Evolutionary conservation across 148 eudicot genomes (phyloP).

Genomic region (Rhododendron ferrugineum): DNA sequence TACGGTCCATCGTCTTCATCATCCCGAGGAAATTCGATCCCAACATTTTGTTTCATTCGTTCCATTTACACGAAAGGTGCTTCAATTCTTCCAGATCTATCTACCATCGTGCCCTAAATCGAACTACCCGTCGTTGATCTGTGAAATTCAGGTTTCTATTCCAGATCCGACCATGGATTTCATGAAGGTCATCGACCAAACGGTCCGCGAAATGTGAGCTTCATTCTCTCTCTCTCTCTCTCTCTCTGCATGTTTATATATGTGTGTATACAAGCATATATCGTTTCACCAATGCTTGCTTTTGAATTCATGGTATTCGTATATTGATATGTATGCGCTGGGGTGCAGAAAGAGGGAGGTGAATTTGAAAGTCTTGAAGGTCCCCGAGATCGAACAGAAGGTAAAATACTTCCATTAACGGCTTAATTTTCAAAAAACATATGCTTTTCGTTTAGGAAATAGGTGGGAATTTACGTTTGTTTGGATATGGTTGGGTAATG

Average conservation of each 20-base stretch:
- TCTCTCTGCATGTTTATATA: too few species aligned
- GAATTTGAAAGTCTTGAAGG: conserved; percentile 97
- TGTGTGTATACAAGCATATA: too few species aligned
- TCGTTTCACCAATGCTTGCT: not conserved
- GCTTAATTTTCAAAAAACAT: not conserved
- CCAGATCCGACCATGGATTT: conserved; percentile 70
- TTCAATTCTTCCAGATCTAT: conserved; percentile 13
- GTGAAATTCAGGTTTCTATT: not conserved
- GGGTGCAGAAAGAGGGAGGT: conserved; percentile 85
- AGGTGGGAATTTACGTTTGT: not conserved
- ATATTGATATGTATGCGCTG: not conserved
- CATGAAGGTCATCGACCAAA: conserved; percentile 96
- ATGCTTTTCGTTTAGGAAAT: not conserved
- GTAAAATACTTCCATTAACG: conserved; percentile 21
- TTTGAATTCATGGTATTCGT: not conserved
- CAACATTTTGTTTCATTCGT: not conserved
- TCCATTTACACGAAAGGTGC: not conserved
- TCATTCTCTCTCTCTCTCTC: not conserved
- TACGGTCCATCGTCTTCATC: not conserved
- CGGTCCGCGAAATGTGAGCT: conserved; percentile 85
- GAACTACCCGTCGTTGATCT: conserved; percentile 9
- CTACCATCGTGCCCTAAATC: not conserved
- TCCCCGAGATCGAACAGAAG: conserved; percentile 99
- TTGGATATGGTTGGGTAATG: not conserved
- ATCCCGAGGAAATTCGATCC: too few species aligned